Conservation (phyloP, 192 early-diverging fungal species). For the Coemansia umbellata region DNA sequence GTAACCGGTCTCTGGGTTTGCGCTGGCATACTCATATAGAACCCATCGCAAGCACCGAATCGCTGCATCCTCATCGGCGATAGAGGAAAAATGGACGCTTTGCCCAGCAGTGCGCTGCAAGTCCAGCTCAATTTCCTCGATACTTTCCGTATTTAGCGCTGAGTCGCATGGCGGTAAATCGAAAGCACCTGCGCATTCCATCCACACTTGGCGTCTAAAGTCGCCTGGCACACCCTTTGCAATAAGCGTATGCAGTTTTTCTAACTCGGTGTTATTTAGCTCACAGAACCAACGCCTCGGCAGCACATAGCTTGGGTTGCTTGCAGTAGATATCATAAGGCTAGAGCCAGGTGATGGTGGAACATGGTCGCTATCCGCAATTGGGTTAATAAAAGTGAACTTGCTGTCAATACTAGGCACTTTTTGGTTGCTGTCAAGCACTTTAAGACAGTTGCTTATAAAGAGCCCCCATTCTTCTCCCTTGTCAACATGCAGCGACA, state of each 20-base stretch:
- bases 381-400: background rate
- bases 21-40: slow-evolving; percentile 27
- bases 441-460: slow-evolving; percentile 16
- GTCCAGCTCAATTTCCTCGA: slow-evolving; percentile 48
- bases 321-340: background rate
- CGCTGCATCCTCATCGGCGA: background rate
- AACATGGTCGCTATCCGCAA: background rate
- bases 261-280: background rate
- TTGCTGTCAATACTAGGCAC: slow-evolving; percentile 16
- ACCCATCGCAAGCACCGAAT: slow-evolving; percentile 19
- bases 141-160: background rate
- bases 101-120: slow-evolving; percentile 21
- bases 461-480: slow-evolving; percentile 33
- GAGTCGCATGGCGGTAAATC: background rate
- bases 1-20: slow-evolving; percentile 51
- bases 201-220: slow-evolving; percentile 41
- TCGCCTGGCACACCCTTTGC: slow-evolving; percentile 23
- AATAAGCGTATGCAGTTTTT: slow-evolving; percentile 17
- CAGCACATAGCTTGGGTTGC: slow-evolving; percentile 3
- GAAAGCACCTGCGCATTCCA: slow-evolving; percentile 38
- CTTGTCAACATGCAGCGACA: slow-evolving; percentile 13
- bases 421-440: slow-evolving; percentile 1
- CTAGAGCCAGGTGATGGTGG: background rate
- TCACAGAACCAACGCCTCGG: slow-evolving; percentile 23
- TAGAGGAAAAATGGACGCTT: background rate